phyloP scores from a whole-genome alignment of 306 rosid genomes.

The Inga oerstediana region DNA sequence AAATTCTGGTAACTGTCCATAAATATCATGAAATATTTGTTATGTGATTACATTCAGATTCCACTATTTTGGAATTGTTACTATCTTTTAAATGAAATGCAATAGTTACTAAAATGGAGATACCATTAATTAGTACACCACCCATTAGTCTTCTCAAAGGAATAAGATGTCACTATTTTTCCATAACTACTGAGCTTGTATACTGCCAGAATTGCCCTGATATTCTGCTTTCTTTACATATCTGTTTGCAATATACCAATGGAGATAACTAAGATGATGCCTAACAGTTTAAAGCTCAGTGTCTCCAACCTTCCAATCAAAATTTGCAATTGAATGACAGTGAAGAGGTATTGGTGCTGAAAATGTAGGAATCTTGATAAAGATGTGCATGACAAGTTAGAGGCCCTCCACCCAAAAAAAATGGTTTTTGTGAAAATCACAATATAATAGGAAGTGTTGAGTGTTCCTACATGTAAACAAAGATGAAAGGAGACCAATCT shows the following conservation, averaged over 20 bases:
- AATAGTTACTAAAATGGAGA: no score
- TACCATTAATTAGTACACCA: no score
- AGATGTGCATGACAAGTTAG: background rate
- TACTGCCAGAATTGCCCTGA: no score
- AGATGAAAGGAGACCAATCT: background rate
- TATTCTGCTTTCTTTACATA: slow-evolving; percentile 17
- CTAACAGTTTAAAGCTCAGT: slow-evolving; percentile 80
- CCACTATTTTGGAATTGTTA: no score
- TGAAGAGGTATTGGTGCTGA: slow-evolving; percentile 17
- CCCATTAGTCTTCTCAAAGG: no score
- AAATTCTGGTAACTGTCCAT: no score
- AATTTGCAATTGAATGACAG: slow-evolving; percentile 34
- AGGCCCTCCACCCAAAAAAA: background rate
- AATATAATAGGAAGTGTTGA: background rate
- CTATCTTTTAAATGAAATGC: no score
- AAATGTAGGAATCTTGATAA: background rate
- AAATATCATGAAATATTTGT: no score
- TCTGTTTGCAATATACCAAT: slow-evolving; percentile 88
- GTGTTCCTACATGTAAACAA: background rate
- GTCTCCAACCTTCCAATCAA: slow-evolving; percentile 82
- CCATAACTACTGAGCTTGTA: no score
- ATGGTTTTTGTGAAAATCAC: background rate
- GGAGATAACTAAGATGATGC: slow-evolving; percentile 83
- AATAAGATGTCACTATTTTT: background rate
- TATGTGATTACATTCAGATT: no score